phyloP scores from a whole-genome alignment of 805 yeast genomes.

The Kuraishia cidri region DNA sequence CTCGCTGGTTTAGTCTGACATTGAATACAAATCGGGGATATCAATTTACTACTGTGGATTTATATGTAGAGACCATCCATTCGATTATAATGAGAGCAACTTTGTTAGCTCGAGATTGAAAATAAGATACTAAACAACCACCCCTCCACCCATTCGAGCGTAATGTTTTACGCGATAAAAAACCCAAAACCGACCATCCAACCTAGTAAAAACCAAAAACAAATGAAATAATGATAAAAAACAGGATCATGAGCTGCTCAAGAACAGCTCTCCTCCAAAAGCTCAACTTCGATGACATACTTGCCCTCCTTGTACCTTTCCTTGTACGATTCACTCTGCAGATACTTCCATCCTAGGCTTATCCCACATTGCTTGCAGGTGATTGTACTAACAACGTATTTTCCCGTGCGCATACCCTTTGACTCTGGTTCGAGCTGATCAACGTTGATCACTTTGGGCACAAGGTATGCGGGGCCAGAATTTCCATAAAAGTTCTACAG shows the following conservation, averaged over 20 bases:
- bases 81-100: too few relatives aligned
- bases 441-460: conserved; percentile 19
- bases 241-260: neutral
- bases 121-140: too few relatives aligned
- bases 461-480: conserved; percentile 22
- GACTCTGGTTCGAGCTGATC: conserved; percentile 10
- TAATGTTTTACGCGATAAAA: too few relatives aligned
- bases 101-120: too few relatives aligned
- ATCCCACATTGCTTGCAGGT: conserved; percentile 20
- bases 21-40: too few relatives aligned
- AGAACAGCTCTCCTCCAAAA: conserved; percentile 16
- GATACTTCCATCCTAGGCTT: conserved; percentile 23
- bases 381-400: conserved; percentile 17
- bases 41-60: too few relatives aligned
- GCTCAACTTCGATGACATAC: conserved; percentile 20
- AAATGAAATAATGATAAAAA: neutral
- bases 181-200: too few relatives aligned
- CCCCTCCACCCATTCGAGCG: too few relatives aligned
- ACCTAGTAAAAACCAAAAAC: neutral
- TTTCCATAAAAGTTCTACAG: conserved; percentile 23
- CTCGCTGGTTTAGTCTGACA: too few relatives aligned
- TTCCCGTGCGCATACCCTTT: conserved; percentile 22
- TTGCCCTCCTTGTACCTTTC: conserved; percentile 23
- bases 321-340: conserved; percentile 15
- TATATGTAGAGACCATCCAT: too few relatives aligned